A percentile compares a stretch with the other conserved stretches of the same genome.
Evolutionary conservation across 2,329 filamentous ascomycete genomes (phyloP).

Genomic region (Epichloe baconii): DNA sequence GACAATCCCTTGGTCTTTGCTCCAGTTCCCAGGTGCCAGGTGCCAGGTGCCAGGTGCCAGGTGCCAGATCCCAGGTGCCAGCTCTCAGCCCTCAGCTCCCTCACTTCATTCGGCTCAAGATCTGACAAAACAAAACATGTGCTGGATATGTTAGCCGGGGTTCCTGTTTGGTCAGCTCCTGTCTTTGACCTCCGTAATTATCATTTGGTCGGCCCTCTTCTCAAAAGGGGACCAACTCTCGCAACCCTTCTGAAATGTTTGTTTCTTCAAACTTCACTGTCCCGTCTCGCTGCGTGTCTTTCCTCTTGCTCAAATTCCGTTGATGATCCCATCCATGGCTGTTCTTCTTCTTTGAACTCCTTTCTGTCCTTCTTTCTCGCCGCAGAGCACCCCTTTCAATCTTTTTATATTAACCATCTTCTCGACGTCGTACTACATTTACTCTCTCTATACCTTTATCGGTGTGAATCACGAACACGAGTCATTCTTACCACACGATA

Average conservation of each 20-base stretch:
- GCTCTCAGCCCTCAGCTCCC: neutral
- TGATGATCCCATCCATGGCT: neutral
- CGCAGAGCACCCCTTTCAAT: neutral
- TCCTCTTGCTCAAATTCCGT: neutral
- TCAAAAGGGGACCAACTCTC: conserved; percentile 7
- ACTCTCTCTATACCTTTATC: neutral
- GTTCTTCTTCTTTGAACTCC: neutral
- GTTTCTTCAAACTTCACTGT: neutral
- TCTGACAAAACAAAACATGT: conserved; percentile 3
- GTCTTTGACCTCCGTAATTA: neutral
- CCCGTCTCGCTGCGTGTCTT: neutral
- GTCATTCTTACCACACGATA: conserved; percentile 3
- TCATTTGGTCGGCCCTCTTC: conserved; percentile 2
- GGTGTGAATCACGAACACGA: conserved; percentile 5
- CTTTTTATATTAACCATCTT: neutral
- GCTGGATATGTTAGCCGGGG: conserved; percentile 2
- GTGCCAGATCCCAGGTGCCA: neutral
- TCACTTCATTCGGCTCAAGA: neutral
- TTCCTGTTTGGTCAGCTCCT: conserved; percentile 1
- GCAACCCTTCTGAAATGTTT: conserved; percentile 4
- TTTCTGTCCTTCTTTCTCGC: neutral
- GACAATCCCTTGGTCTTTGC: conserved; percentile 2
- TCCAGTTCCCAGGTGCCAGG: neutral
- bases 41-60: neutral
- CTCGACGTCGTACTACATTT: conserved; percentile 4